These are phyloP conservation scores for Oryza longistaminata DNA, from an alignment of 176 grass and related monocot species.

Conservation along the genomic window DNA sequence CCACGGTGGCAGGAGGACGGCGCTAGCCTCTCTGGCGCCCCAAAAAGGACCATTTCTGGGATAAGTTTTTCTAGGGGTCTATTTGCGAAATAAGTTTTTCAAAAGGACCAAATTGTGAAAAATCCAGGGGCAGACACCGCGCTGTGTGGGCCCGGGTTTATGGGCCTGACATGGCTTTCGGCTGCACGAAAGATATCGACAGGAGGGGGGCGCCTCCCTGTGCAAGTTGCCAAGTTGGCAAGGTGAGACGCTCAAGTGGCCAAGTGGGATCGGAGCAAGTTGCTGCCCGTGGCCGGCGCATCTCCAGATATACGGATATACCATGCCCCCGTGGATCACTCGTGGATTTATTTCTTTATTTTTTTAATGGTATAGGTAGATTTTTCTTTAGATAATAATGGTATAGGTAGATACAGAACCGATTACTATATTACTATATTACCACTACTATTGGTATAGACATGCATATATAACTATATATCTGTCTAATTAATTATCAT, in stretches of 20 bases:
- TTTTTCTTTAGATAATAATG: background rate
- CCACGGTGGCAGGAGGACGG: no score
- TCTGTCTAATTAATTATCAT: no score
- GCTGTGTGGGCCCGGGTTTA: background rate
- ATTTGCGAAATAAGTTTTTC: no score
- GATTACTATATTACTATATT: no score
- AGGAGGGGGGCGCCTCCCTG: background rate
- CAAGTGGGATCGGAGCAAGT: background rate
- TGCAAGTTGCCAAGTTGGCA: background rate
- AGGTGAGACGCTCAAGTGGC: background rate
- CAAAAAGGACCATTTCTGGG: no score
- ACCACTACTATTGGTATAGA: no score
- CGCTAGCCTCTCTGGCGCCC: no score
- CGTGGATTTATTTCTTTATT: background rate
- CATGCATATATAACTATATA: no score
- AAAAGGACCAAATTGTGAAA: no score
- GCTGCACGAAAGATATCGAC: background rate
- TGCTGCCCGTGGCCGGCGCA: background rate
- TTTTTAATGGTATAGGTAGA: background rate
- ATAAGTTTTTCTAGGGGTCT: no score
- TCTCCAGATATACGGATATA: background rate
- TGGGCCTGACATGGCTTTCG: background rate
- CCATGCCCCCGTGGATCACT: background rate
- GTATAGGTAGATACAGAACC: no score
- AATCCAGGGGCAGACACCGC: no score